phyloP scores from a whole-genome alignment of 2,329 filamentous ascomycete genomes.

The Ascochyta fabae region DNA sequence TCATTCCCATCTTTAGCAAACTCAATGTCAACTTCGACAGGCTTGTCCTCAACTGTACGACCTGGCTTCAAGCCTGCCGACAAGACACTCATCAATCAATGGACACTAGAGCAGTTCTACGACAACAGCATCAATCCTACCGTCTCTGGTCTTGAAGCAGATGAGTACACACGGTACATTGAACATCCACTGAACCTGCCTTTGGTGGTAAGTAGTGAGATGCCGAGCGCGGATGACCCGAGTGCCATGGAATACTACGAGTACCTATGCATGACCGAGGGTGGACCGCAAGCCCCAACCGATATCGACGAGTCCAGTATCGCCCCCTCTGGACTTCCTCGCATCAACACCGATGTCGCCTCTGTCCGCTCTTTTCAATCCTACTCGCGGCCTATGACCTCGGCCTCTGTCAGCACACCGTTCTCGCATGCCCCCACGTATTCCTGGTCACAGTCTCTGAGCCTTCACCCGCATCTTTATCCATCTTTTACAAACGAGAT shows the following conservation, averaged over 20 bases:
- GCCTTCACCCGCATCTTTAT: constrained; percentile 25
- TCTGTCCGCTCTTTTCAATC: constrained; percentile 36
- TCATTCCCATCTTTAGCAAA: constrained; percentile 35
- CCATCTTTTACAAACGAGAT: constrained; percentile 13
- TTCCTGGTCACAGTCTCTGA: constrained; percentile 28
- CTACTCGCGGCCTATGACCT: constrained; percentile 35
- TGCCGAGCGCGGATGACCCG: constrained; percentile 58
- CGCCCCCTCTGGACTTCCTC: constrained; percentile 21
- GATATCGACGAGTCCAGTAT: constrained; percentile 28
- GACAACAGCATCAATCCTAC: constrained; percentile 84
- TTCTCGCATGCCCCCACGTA: constrained; percentile 43
- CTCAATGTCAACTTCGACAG: constrained; percentile 38
- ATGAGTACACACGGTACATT: constrained; percentile 89
- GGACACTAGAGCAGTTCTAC: constrained; percentile 87
- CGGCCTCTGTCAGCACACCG: constrained; percentile 37
- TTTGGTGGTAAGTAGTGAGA: constrained; percentile 75
- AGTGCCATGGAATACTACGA: constrained; percentile 74
- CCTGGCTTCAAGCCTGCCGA: constrained; percentile 63
- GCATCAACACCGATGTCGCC: constrained; percentile 32
- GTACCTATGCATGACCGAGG: constrained; percentile 68
- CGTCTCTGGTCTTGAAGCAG: constrained; percentile 76
- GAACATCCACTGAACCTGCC: constrained; percentile 87
- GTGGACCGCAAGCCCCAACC: constrained; percentile 21
- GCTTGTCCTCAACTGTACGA: constrained; percentile 31
- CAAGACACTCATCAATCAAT: constrained; percentile 82